A percentile compares a stretch with the other conserved stretches of the same genome.
phyloP scores from a whole-genome alignment of 2,329 filamentous ascomycete species.

The Colletotrichum falcatum region DNA sequence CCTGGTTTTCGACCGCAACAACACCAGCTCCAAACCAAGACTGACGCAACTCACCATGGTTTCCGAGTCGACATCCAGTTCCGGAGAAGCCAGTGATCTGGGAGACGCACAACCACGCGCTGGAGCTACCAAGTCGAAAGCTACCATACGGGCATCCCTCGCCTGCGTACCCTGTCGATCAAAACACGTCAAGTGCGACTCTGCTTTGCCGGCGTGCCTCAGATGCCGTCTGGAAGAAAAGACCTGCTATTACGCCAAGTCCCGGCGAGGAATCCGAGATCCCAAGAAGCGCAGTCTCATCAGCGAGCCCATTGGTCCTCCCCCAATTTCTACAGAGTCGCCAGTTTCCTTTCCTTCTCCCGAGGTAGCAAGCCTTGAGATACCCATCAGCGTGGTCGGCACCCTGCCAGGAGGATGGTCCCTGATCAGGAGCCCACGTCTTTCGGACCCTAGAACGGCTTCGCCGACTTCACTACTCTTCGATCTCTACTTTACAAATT shows the following conservation, averaged over 20 bases:
- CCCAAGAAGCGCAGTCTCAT: conserved; percentile 50
- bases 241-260: conserved; percentile 61
- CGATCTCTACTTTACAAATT: conserved; percentile 48
- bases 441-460: conserved; percentile 31
- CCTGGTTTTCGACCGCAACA: neutral
- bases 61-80: conserved; percentile 19
- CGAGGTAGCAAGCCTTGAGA: conserved; percentile 42
- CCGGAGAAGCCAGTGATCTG: conserved; percentile 19
- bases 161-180: conserved; percentile 61
- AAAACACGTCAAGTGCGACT: conserved; percentile 56
- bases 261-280: conserved; percentile 58
- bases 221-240: conserved; percentile 57
- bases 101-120: conserved; percentile 30
- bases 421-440: conserved; percentile 39
- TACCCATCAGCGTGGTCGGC: conserved; percentile 42
- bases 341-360: conserved; percentile 35
- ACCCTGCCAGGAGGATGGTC: conserved; percentile 44
- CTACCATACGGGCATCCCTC: conserved; percentile 55
- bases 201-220: conserved; percentile 56
- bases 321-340: conserved; percentile 6
- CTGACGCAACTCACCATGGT: conserved; percentile 16
- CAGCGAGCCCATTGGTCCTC: conserved; percentile 44
- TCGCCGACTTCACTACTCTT: conserved; percentile 36
- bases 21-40: neutral
- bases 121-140: conserved; percentile 45